Percentiles rank a stretch among this genome's conserved stretches.
These are phyloP conservation scores for Blastobotrys arbuscula DNA, from an alignment of 1,139 yeast genomes.

Conservation along the genomic window DNA sequence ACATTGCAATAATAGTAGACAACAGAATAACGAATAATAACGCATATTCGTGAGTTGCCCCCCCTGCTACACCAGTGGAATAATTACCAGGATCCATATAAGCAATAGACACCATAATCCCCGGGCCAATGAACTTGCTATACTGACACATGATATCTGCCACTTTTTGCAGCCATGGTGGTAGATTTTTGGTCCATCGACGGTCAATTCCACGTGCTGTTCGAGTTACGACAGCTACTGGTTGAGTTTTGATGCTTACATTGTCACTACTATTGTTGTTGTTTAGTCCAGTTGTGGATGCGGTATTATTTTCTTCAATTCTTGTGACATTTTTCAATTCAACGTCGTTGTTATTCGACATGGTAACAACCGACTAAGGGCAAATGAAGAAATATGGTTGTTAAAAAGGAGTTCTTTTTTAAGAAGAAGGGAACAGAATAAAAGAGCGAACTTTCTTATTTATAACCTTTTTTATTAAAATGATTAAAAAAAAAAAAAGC, in stretches of 20 bases:
- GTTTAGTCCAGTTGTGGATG: neutral
- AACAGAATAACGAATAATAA: constrained; percentile 60
- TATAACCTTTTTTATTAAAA: too few relatives aligned
- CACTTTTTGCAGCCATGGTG: constrained; percentile 9
- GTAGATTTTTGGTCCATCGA: constrained; percentile 8
- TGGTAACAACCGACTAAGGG: too few relatives aligned
- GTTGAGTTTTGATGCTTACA: neutral
- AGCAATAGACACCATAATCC: constrained; percentile 69
- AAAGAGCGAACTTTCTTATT: too few relatives aligned
- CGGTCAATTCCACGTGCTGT: neutral
- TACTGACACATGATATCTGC: constrained; percentile 41
- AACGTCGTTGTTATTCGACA: neutral
- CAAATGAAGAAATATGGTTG: too few relatives aligned
- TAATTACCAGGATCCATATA: constrained; percentile 86
- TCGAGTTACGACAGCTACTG: neutral
- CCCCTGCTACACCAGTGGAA: constrained; percentile 73
- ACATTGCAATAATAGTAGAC: constrained; percentile 68
- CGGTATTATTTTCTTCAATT: neutral
- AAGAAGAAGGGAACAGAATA: too few relatives aligned
- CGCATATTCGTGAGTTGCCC: constrained; percentile 60
- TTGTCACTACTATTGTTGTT: neutral
- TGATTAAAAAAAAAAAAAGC: too few relatives aligned
- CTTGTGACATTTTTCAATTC: too few relatives aligned
- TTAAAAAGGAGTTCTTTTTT: too few relatives aligned
- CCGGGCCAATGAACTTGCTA: constrained; percentile 66